A percentile compares a stretch with the other conserved stretches of the same genome.
Evolutionary conservation across 2,329 filamentous ascomycete species (phyloP).

Genomic region (Monilinia vaccinii-corymbosi): DNA sequence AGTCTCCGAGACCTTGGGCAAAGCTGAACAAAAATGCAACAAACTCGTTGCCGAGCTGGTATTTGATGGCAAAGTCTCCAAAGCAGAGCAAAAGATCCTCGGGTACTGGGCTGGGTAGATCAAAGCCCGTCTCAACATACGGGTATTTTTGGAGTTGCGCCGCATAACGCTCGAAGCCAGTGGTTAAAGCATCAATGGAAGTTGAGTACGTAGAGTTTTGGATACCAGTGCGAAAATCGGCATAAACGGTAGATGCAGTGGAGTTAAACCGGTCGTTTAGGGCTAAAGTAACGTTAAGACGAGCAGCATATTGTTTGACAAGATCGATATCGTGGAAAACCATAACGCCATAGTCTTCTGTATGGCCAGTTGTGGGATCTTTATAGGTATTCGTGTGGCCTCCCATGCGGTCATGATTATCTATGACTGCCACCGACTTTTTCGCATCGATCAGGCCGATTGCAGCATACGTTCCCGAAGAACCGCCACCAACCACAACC

Average conservation of each 20-base stretch:
- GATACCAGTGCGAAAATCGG: conserved; percentile 13
- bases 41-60: conserved; percentile 32
- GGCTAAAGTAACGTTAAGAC: conserved; percentile 4
- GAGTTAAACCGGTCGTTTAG: neutral
- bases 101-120: conserved; percentile 27
- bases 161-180: conserved; percentile 9
- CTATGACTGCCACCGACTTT: conserved; percentile 31
- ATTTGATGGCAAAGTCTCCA: conserved; percentile 20
- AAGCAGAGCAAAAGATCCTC: conserved; percentile 19
- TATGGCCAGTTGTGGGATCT: conserved; percentile 29
- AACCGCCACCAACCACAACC: conserved; percentile 31
- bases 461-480: conserved; percentile 31
- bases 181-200: conserved; percentile 3
- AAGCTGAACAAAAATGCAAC: conserved; percentile 35
- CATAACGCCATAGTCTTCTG: conserved; percentile 32
- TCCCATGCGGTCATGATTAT: conserved; percentile 28
- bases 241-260: neutral
- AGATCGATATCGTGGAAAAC: conserved; percentile 10
- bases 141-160: conserved; percentile 29
- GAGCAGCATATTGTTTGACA: conserved; percentile 13
- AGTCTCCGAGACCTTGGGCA: conserved; percentile 37
- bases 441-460: conserved; percentile 27
- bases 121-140: conserved; percentile 33
- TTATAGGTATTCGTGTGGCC: conserved; percentile 23
- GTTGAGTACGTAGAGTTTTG: conserved; percentile 5